Conservation (phyloP, 768 basidiomycete genomes). For the Tremella mesenterica region DNA sequence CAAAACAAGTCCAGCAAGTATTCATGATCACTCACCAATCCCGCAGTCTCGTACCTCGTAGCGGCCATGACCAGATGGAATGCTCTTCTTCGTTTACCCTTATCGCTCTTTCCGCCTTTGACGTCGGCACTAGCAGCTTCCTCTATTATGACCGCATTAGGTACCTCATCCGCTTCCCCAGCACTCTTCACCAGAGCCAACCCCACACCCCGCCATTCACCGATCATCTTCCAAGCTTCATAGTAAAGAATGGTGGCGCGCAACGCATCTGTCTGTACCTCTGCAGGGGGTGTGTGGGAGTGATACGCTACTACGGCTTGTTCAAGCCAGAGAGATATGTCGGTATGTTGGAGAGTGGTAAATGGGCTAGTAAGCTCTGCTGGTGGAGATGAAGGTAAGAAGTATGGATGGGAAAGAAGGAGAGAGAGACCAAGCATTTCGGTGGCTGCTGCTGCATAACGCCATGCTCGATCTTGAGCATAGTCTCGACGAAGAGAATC, state of each 20-base stretch:
- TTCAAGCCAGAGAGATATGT: conserved; percentile 41
- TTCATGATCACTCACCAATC: conserved; percentile 38
- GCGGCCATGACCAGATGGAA: conserved; percentile 46
- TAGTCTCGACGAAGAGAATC: conserved; percentile 73
- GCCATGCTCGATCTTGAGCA: conserved; percentile 42
- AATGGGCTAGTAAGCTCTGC: conserved; percentile 14
- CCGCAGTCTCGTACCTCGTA: conserved; percentile 46
- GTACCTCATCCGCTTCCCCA: conserved; percentile 46
- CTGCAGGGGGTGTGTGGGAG: conserved; percentile 15
- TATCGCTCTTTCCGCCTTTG: conserved; percentile 27
- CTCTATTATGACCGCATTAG: conserved; percentile 47
- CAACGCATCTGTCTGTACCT: conserved; percentile 40
- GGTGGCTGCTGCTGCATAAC: conserved; percentile 56
- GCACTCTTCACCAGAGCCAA: conserved; percentile 39
- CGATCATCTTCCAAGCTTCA: conserved; percentile 39
- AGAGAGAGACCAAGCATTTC: conserved; percentile 57
- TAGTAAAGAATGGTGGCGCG: conserved; percentile 43
- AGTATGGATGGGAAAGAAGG: conserved; percentile 46
- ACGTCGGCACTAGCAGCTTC: conserved; percentile 46
- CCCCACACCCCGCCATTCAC: conserved; percentile 35
- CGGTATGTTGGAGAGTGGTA: conserved; percentile 35
- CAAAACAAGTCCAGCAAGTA: too few relatives aligned
- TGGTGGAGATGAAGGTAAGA: conserved; percentile 28
- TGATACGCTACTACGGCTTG: conserved; percentile 36
- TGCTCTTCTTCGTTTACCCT: conserved; percentile 33